phyloP scores from a whole-genome alignment of 2,329 filamentous ascomycete genomes.

The Gnomoniopsis sp. region DNA sequence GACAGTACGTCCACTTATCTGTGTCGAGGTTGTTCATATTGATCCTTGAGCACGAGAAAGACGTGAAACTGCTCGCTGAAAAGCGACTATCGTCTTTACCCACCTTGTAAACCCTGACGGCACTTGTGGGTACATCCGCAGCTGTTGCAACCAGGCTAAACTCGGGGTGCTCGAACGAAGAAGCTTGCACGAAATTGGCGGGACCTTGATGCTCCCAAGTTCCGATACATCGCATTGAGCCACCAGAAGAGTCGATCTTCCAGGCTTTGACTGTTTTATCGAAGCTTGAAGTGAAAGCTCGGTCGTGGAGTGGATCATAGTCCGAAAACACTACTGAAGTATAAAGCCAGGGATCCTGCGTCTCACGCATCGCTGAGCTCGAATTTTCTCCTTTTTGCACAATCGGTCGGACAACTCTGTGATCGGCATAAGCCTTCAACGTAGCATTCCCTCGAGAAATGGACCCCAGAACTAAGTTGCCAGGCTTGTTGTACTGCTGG shows the following conservation, averaged over 20 bases:
- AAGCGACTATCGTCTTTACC: constrained; percentile 28
- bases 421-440: constrained; percentile 51
- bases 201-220: constrained; percentile 57
- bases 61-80: constrained; percentile 32
- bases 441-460: constrained; percentile 33
- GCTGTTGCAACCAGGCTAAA: constrained; percentile 54
- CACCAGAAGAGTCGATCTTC: constrained; percentile 37
- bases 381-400: constrained; percentile 54
- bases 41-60: constrained; percentile 39
- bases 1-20: constrained; percentile 60
- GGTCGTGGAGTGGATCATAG: constrained; percentile 41
- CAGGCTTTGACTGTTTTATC: constrained; percentile 61
- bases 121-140: constrained; percentile 49
- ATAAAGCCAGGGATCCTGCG: constrained; percentile 61
- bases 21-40: constrained; percentile 25
- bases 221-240: constrained; percentile 40
- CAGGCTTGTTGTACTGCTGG: constrained; percentile 64
- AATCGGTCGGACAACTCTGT: constrained; percentile 52
- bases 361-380: constrained; percentile 52
- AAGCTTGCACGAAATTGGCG: constrained; percentile 61
- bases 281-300: constrained; percentile 59
- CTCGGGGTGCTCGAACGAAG: constrained; percentile 36
- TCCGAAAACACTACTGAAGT: constrained; percentile 62
- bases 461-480: constrained; percentile 58
- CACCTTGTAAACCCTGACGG: constrained; percentile 56